phyloP scores from a whole-genome alignment of 306 rosid species.

The Lathyrus sativus region DNA sequence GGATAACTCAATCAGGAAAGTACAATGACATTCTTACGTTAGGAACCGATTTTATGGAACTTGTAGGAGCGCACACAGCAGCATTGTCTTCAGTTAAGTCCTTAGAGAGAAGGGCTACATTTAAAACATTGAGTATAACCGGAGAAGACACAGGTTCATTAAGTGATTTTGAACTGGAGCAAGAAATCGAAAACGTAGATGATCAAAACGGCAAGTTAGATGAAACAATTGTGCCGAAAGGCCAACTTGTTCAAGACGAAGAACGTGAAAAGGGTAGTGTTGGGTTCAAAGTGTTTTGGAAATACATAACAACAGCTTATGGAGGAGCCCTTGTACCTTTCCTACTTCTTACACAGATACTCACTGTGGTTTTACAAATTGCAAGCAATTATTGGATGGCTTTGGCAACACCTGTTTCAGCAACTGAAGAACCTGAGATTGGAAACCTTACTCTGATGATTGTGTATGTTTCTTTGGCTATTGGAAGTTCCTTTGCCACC shows the following conservation, averaged over 20 bases:
- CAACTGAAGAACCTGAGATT: slow-evolving; percentile 47
- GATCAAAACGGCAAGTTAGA: slow-evolving; percentile 41
- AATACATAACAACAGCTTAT: slow-evolving; percentile 64
- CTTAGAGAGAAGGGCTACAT: slow-evolving; percentile 35
- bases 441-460: slow-evolving; percentile 50
- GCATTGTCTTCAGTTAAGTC: slow-evolving; percentile 65
- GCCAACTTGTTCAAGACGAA: slow-evolving; percentile 88
- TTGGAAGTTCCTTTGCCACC: slow-evolving; percentile 63
- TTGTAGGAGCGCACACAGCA: slow-evolving; percentile 77
- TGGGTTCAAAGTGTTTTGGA: slow-evolving; percentile 69
- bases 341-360: slow-evolving; percentile 58
- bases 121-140: slow-evolving; percentile 26
- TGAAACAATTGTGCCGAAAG: slow-evolving; percentile 43
- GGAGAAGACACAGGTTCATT: slow-evolving; percentile 35
- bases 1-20: slow-evolving; percentile 71
- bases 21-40: slow-evolving; percentile 57
- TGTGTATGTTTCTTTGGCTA: slow-evolving; percentile 68
- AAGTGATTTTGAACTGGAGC: slow-evolving; percentile 36
- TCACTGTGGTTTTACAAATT: slow-evolving; percentile 56
- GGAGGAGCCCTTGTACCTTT: slow-evolving; percentile 88
- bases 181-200: slow-evolving; percentile 41
- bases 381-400: slow-evolving; percentile 93
- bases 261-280: slow-evolving; percentile 84
- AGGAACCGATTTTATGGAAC: slow-evolving; percentile 80
- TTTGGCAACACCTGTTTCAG: slow-evolving; percentile 72